Evolutionary conservation across 441 rosid species (phyloP), one percentile per base, ranked within the genome.

Genomic region (Iberis amara): DNA sequence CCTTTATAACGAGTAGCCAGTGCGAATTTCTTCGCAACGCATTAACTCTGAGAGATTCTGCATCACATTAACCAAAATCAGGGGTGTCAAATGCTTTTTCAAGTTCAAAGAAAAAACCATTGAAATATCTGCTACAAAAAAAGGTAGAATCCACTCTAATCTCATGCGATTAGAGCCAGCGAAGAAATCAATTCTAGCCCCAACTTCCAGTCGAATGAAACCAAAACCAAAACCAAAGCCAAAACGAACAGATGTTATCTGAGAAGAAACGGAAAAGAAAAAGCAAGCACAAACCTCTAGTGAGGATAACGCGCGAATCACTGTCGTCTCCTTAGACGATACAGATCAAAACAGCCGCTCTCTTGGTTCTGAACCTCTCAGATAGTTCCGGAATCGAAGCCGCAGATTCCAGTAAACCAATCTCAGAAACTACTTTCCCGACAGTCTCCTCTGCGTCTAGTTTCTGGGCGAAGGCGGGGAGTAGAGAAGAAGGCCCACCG

Each of bases 301-400:
- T 90, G 46, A 90, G 76, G 28, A 90, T 63, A 33, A 86, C 94
- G 18, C 96, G 85, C 56, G 84, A 66, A 26, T 85, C 96, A 8
- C 94, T 94, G 37, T 59, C 64, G 35, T 84, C 82, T 6, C 96
- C 94, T 78, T 85, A 80, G 44, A 85, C 86, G 40, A 86, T 70
- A 57, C 94, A 90, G 65, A 90, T 73, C 81, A 86, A 62, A 4
- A 90, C 96, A 54, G 96, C 91, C 13, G 89, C 96, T 73, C 79
- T 79, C 38, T 82, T 83, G 56, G 97, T 89, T 37, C 73, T 70
- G 55, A 81, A 91, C 30, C 74, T 70, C 58, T 62, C 80, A 2
- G 76, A 77, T 49, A 78, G 73, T 49, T 53, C 49, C 0, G 59
- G 58, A 47, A 75, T 46, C 36, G 80, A 71, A 50, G 89, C 41